A percentile compares a stretch with the other conserved stretches of the same genome.
phyloP scores from a whole-genome alignment of 2,329 filamentous ascomycete genomes.

The Aspergillus sp. region DNA sequence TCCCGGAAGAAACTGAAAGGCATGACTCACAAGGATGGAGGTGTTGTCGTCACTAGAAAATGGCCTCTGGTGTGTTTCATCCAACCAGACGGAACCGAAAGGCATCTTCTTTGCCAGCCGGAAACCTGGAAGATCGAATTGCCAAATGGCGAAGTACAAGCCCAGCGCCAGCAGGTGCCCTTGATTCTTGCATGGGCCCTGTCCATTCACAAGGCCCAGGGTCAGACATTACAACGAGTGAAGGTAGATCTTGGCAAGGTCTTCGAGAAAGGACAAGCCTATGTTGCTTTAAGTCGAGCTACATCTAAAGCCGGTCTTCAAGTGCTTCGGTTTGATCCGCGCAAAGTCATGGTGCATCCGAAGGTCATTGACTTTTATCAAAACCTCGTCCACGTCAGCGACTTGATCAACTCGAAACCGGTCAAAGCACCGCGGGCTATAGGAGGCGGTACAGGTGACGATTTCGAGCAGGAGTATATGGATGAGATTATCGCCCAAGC shows the following conservation, averaged over 20 bases:
- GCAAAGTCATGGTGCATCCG: conserved; percentile 91
- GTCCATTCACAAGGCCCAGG: conserved; percentile 97
- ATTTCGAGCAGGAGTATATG: conserved; percentile 50
- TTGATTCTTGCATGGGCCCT: conserved; percentile 95
- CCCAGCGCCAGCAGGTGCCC: conserved; percentile 77
- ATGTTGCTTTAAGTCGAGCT: conserved; percentile 91
- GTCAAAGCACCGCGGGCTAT: conserved; percentile 16
- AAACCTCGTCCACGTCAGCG: conserved; percentile 72
- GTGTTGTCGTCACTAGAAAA: conserved; percentile 53
- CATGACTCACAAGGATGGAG: conserved; percentile 49
- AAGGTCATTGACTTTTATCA: conserved; percentile 83
- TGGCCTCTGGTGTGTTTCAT: conserved; percentile 86
- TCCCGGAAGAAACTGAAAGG: conserved; percentile 59
- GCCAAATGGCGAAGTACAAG: conserved; percentile 92
- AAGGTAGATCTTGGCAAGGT: conserved; percentile 90
- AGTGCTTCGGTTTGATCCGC: conserved; percentile 82
- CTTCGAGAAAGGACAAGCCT: conserved; percentile 97
- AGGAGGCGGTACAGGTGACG: conserved; percentile 26
- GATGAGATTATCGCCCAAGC: conserved; percentile 10
- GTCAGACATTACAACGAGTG: conserved; percentile 88
- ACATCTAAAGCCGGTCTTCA: conserved; percentile 84
- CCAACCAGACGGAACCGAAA: conserved; percentile 71
- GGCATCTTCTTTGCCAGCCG: conserved; percentile 76
- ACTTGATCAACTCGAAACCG: conserved; percentile 37
- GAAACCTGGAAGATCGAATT: conserved; percentile 97